phyloP scores from a whole-genome alignment of 345 rosid species.

The Lumnitzera littorea region DNA sequence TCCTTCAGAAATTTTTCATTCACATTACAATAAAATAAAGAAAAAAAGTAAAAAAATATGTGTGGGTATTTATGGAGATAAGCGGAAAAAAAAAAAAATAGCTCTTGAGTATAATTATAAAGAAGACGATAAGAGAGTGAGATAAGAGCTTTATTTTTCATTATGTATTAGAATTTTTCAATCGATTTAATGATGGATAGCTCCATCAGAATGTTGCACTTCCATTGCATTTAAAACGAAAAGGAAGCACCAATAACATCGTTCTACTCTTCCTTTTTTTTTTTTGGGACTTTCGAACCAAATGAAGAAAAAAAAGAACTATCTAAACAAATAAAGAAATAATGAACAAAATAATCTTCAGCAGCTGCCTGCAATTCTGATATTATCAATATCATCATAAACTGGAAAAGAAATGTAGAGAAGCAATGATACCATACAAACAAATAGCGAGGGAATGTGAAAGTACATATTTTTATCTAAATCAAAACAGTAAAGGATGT shows the following conservation, averaged over 20 bases:
- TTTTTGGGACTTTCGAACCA: too few relatives aligned
- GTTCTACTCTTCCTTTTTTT: slow-evolving; percentile 18
- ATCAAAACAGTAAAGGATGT: too few relatives aligned
- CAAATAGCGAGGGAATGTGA: too few relatives aligned
- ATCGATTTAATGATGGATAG: slow-evolving; percentile 18
- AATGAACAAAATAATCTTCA: slow-evolving; percentile 32
- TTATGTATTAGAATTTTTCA: slow-evolving; percentile 11
- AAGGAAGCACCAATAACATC: slow-evolving; percentile 14
- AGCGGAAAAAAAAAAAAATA: too few relatives aligned
- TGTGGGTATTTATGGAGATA: too few relatives aligned
- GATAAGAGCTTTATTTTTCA: slow-evolving; percentile 10
- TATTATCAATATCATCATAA: background rate
- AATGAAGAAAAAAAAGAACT: slow-evolving; percentile 12
- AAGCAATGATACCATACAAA: too few relatives aligned
- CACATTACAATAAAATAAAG: slow-evolving; percentile 18
- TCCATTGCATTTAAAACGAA: slow-evolving; percentile 21
- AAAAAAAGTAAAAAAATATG: background rate
- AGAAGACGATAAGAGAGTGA: slow-evolving; percentile 18
- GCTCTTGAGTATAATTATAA: slow-evolving; percentile 35
- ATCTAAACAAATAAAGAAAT: slow-evolving; percentile 39
- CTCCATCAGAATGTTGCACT: slow-evolving; percentile 14
- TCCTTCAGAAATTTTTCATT: slow-evolving; percentile 13
- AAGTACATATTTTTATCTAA: too few relatives aligned
- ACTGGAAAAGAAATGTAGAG: too few relatives aligned
- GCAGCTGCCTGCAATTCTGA: slow-evolving; percentile 4